Base-by-base conservation (phyloP, 495 filamentous ascomycete genomes). In the Neurospora terricola region DNA sequence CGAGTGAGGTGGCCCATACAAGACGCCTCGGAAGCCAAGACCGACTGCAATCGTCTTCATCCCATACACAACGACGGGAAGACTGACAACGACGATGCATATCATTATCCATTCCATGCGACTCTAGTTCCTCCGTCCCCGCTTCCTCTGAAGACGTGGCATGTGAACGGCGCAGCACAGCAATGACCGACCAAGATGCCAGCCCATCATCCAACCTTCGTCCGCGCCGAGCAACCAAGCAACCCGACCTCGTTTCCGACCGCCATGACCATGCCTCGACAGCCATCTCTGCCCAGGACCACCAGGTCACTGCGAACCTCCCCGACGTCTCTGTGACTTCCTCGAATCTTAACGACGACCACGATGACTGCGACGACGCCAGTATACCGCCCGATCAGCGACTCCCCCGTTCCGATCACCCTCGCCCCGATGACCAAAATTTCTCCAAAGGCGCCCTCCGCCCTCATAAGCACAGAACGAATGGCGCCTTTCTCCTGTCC, bases 401-500 rank as follows among this genome's bases (percentile, higher is more conserved):
- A 43, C 73, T 72, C 16, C 72, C 75, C 73, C 76, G 72, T 37
- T 48, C 69, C 0, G 72, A 77, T 27, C 75, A 74, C 43, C 69
- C 72, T 14, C 72, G 69, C 59, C 69, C 69, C 69, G 76, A 75
- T 38, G 77, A 76, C 62, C 70, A 72, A 30, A 76, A 72, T 21
- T 77, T 79, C 40, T 81, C 75, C 5, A 74, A 38, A 48, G 69
- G 70, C 27, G 71, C 73, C 70, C 77, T 73, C 54, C 80, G 81
- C 68, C 39, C 80, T 70, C 80, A 84, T 71, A 86, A 83, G 74
- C 79, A 81, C 39, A 78, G 84, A 21, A 77, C 84, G 16, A 81
- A 79, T 75, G 82, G 84, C 37, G 83, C 80, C 11, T 86, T 86
- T 71, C 81, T 86, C 66, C 83, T 86, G 16, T 72, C 82, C 21